Percentiles rank a stretch among this genome's conserved stretches.
Conservation (phyloP, 495 filamentous ascomycete species). For the Penicillium lagena region DNA sequence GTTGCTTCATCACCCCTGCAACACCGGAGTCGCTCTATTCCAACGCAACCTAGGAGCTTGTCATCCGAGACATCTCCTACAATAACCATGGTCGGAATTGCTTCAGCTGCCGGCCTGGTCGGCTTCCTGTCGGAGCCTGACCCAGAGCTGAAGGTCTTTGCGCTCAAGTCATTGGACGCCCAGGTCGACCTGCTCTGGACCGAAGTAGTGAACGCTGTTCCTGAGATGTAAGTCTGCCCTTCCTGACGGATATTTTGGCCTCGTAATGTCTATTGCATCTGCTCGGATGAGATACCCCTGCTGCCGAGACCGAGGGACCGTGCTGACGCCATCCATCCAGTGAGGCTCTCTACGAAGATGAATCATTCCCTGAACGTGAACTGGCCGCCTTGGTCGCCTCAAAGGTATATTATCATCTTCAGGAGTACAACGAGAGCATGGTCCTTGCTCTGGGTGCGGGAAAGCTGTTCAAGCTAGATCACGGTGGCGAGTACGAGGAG, state of each 20-base stretch:
- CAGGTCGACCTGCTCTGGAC: slow-evolving; percentile 96
- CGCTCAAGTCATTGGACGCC: slow-evolving; percentile 87
- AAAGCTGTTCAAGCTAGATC: slow-evolving; percentile 88
- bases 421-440: slow-evolving; percentile 99
- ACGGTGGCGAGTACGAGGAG: slow-evolving; percentile 93
- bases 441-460: slow-evolving; percentile 93
- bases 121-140: slow-evolving; percentile 95
- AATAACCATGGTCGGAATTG: slow-evolving; percentile 78
- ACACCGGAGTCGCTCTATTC: slow-evolving; percentile 14
- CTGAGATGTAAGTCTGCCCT: slow-evolving; percentile 71
- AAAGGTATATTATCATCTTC: slow-evolving; percentile 97
- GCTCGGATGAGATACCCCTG: not conserved
- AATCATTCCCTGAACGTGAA: slow-evolving; percentile 86
- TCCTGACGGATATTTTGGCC: not conserved
- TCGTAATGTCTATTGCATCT: not conserved
- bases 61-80: slow-evolving; percentile 5
- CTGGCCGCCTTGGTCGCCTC: slow-evolving; percentile 91
- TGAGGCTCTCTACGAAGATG: slow-evolving; percentile 96
- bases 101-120: slow-evolving; percentile 89
- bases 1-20: slow-evolving; percentile 31
- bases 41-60: slow-evolving; percentile 7
- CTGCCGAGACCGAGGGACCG: slow-evolving; percentile 1
- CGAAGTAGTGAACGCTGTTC: slow-evolving; percentile 85
- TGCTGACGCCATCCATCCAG: slow-evolving; percentile 40
- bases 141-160: slow-evolving; percentile 85